Evolutionary conservation across 352 stramenopile genomes (phyloP).

Genomic region (Pelagophyceae sp.): DNA sequence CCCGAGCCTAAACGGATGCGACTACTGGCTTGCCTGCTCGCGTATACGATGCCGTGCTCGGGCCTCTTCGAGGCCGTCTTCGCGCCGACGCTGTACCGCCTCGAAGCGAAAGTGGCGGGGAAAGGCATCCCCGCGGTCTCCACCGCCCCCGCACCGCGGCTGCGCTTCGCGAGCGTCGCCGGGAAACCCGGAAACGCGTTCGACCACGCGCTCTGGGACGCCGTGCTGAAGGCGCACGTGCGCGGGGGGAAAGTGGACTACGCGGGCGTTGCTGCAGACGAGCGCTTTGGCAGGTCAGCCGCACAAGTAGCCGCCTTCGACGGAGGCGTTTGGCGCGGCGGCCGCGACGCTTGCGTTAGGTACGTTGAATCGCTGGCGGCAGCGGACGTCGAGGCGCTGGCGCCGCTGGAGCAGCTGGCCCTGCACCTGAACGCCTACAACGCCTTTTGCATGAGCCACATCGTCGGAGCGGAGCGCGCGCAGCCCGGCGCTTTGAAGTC

Average conservation of each 20-base stretch:
- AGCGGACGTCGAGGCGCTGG: neutral
- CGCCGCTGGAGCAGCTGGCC: neutral
- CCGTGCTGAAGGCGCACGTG: neutral
- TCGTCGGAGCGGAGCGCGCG: neutral
- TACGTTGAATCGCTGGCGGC: neutral
- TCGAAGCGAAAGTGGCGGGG: neutral
- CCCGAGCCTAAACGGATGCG: too few relatives aligned
- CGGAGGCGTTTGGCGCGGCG: too few relatives aligned
- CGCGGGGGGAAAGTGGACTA: constrained; percentile 2
- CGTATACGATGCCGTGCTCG: too few relatives aligned
- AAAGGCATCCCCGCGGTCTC: neutral
- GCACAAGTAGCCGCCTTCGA: too few relatives aligned
- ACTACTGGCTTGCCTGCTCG: too few relatives aligned
- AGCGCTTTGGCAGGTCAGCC: too few relatives aligned
- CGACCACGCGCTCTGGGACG: constrained; percentile 15
- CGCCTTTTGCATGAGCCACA: neutral
- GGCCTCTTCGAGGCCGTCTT: neutral
- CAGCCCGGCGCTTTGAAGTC: neutral
- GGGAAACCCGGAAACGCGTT: neutral
- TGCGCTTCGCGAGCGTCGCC: neutral
- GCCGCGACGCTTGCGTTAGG: too few relatives aligned
- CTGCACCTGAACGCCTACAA: constrained; percentile 19
- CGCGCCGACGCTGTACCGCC: neutral
- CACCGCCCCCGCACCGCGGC: neutral
- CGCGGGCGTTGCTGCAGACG: neutral